Conservation (phyloP, 208 protist genomes). For the Angomonas desouzai region DNA sequence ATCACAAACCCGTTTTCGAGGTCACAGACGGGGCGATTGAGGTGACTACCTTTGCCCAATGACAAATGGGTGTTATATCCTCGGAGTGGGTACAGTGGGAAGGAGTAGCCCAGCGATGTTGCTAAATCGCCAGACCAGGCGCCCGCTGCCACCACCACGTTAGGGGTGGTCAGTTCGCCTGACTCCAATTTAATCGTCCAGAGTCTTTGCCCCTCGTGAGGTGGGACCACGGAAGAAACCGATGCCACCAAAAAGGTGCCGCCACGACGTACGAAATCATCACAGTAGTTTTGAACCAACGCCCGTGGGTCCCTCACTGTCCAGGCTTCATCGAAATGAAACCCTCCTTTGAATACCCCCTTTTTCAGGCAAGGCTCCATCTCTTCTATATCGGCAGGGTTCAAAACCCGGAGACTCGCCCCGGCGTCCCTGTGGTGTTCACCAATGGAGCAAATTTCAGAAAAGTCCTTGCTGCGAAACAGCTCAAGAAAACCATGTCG, state of each 20-base stretch:
- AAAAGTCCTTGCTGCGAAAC: neutral
- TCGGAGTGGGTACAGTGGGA: constrained; percentile 22
- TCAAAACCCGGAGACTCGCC: neutral
- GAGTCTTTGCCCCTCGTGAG: neutral
- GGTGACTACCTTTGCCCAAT: neutral
- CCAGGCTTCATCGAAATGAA: constrained; percentile 20
- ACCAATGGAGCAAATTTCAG: neutral
- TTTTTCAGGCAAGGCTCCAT: constrained; percentile 3
- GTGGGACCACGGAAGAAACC: constrained; percentile 14
- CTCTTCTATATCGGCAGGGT: neutral
- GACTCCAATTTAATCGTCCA: neutral
- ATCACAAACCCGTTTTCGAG: constrained; percentile 22
- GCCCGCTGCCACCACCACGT: constrained; percentile 20
- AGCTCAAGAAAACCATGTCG: neutral
- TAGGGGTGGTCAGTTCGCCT: constrained; percentile 11
- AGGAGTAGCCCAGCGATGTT: constrained; percentile 18
- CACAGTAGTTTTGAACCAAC: constrained; percentile 14
- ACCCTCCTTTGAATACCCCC: constrained; percentile 7
- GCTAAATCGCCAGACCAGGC: constrained; percentile 25
- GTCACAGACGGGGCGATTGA: constrained; percentile 22
- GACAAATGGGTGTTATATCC: constrained; percentile 33
- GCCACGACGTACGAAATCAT: constrained; percentile 16
- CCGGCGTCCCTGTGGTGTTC: neutral
- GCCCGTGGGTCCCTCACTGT: constrained; percentile 13
- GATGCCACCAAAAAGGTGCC: constrained; percentile 15